Evolutionary conservation across 2,329 filamentous ascomycete species (phyloP).

Genomic region (Aspergillus pseudotamarii): DNA sequence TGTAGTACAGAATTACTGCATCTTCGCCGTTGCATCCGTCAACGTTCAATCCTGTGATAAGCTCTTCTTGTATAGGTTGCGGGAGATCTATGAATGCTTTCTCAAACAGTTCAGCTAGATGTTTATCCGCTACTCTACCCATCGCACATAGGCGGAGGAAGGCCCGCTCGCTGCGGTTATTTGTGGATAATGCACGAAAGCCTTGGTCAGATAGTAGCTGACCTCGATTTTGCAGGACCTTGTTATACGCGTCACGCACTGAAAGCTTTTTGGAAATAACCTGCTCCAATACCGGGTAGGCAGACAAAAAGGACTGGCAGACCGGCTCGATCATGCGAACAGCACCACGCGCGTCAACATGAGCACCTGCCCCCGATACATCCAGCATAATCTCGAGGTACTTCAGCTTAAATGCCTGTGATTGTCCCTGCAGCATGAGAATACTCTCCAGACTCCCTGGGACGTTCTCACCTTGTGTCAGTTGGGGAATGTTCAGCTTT

Average conservation of each 20-base stretch:
- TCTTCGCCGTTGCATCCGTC: neutral
- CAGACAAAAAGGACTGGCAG: constrained; percentile 6
- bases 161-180: neutral
- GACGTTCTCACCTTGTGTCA: constrained; percentile 13
- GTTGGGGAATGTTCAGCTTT: constrained; percentile 12
- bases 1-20: constrained; percentile 13
- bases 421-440: neutral
- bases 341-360: constrained; percentile 8
- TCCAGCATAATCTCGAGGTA: constrained; percentile 14
- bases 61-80: neutral
- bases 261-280: neutral
- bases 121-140: constrained; percentile 10
- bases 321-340: constrained; percentile 12
- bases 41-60: constrained; percentile 1
- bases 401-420: constrained; percentile 5
- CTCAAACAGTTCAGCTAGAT: constrained; percentile 2
- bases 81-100: constrained; percentile 4
- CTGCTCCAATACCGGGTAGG: neutral
- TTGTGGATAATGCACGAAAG: neutral
- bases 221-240: constrained; percentile 5
- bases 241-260: constrained; percentile 4
- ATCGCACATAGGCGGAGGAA: constrained; percentile 9
- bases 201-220: neutral
- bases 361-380: constrained; percentile 7
- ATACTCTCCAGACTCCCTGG: constrained; percentile 6